Evolutionary conservation across 345 rosid genomes (phyloP).

Genomic region (Psidium guajava): DNA sequence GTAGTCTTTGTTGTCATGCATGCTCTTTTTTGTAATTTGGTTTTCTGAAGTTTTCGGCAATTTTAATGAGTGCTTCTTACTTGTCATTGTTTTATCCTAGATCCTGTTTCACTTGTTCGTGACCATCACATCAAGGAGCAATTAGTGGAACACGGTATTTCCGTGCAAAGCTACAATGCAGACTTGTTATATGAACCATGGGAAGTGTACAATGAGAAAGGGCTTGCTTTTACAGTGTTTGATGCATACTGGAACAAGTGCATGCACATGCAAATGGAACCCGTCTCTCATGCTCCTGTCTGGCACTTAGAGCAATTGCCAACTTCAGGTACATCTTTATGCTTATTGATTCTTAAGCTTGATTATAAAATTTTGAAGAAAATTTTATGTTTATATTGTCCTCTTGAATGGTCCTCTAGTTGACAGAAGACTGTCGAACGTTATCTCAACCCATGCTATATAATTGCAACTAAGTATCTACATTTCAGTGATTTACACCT

Average conservation of each 20-base stretch:
- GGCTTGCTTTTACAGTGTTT: conserved; percentile 62
- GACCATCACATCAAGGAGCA: conserved; percentile 76
- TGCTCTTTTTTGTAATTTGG: neutral
- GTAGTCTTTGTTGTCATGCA: neutral
- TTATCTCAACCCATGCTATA: neutral
- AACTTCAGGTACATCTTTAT: conserved; percentile 38
- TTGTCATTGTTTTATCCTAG: conserved; percentile 11
- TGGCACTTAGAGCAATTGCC: conserved; percentile 41
- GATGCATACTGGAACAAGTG: conserved; percentile 66
- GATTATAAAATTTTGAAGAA: neutral
- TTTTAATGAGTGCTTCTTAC: neutral
- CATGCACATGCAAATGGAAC: conserved; percentile 51
- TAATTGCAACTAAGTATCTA: neutral
- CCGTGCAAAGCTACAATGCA: conserved; percentile 85
- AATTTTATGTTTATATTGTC: neutral
- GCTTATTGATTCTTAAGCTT: neutral
- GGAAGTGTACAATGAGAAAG: conserved; percentile 65
- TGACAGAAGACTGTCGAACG: neutral
- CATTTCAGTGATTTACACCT: neutral
- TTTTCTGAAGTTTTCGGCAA: neutral
- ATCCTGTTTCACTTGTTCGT: conserved; percentile 77
- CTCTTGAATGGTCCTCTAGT: neutral
- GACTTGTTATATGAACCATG: conserved; percentile 91
- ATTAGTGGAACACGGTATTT: conserved; percentile 53
- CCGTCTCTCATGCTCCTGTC: conserved; percentile 59